phyloP scores from a whole-genome alignment of 805 yeast genomes.

The Tetrapisispora namnaoensis region DNA sequence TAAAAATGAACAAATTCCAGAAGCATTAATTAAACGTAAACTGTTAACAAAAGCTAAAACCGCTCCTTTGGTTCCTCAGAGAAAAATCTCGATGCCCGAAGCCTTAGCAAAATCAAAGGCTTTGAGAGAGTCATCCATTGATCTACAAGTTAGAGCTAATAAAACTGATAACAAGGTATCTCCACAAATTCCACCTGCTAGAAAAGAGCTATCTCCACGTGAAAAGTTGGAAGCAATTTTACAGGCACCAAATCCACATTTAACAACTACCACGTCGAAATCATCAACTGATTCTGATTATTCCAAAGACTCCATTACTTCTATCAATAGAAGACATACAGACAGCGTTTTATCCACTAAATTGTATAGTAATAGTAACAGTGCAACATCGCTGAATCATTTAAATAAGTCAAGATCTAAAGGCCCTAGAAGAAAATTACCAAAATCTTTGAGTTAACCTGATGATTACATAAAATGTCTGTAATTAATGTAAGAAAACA shows the following conservation, averaged over 20 bases:
- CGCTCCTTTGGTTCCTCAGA: conserved; percentile 19
- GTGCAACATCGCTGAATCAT: conserved; percentile 15
- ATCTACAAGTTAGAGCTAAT: background rate
- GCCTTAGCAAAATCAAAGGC: conserved; percentile 17
- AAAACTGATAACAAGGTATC: background rate
- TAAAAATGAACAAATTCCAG: conserved; percentile 8
- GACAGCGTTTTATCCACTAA: background rate
- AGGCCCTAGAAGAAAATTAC: conserved; percentile 34
- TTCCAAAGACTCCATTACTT: background rate
- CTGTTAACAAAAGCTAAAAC: conserved; percentile 6
- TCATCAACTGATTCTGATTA: background rate
- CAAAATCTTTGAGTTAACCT: conserved; percentile 7
- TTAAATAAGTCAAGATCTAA: conserved; percentile 28
- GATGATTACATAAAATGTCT: too few species aligned
- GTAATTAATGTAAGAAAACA: too few species aligned
- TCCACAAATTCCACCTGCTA: background rate
- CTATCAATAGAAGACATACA: background rate
- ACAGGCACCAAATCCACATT: conserved; percentile 4
- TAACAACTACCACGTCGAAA: background rate
- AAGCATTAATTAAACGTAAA: conserved; percentile 12
- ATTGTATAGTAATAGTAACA: background rate
- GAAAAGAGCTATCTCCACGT: background rate
- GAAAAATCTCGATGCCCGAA: conserved; percentile 25
- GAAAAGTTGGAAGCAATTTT: conserved; percentile 11
- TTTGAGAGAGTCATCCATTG: conserved; percentile 4